A percentile compares a stretch with the other conserved stretches of the same genome.
These are phyloP conservation scores for Penicillium hordei DNA, from an alignment of 2,329 filamentous ascomycete species.

Conservation along the genomic window DNA sequence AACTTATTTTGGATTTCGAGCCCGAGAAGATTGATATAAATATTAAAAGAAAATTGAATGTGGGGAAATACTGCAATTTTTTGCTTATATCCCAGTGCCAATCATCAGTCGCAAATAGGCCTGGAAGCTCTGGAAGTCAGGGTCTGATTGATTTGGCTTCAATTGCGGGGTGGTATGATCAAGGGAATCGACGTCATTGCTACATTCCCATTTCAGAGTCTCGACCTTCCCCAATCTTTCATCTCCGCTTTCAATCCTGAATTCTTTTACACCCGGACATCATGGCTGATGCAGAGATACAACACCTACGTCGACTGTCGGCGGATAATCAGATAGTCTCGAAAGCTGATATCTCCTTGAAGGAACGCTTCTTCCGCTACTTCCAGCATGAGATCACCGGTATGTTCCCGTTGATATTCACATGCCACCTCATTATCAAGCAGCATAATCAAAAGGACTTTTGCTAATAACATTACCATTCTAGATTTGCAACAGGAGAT, in stretches of 20 bases:
- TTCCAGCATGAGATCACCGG: constrained; percentile 74
- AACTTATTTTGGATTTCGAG: background rate
- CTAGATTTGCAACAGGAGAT: constrained; percentile 76
- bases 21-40: background rate
- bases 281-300: constrained; percentile 36
- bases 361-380: constrained; percentile 80
- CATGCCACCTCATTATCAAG: constrained; percentile 14
- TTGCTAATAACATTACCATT: constrained; percentile 18
- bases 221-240: background rate
- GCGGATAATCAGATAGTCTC: constrained; percentile 36
- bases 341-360: constrained; percentile 51
- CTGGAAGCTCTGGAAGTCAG: background rate
- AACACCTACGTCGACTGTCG: constrained; percentile 32
- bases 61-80: background rate
- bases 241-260: background rate
- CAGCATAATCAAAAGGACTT: background rate
- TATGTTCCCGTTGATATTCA: constrained; percentile 38
- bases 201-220: constrained; percentile 18
- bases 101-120: background rate
- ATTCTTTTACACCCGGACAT: constrained; percentile 2
- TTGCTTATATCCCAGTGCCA: background rate
- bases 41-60: background rate
- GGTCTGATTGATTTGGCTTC: background rate
- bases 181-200: constrained; percentile 35
- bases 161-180: constrained; percentile 24